These are phyloP conservation scores for Syzygium grande DNA, from an alignment of 345 rosid genomes.

Conservation along the genomic window DNA sequence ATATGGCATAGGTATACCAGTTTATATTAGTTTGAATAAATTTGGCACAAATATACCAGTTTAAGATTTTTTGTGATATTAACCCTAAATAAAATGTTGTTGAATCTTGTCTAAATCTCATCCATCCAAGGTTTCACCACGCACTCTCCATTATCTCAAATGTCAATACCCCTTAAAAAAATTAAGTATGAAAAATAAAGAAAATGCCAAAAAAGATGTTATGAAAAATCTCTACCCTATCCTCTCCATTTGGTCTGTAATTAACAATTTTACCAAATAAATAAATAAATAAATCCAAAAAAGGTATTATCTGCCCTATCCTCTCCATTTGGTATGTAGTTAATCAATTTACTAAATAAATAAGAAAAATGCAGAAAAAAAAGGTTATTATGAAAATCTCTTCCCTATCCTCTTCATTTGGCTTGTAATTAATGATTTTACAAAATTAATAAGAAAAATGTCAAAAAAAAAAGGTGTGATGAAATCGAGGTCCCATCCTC, in stretches of 20 bases:
- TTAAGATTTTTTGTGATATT: too few species aligned
- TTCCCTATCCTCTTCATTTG: not conserved
- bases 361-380: not conserved
- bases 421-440: not conserved
- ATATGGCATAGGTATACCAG: too few species aligned
- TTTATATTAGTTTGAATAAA: too few species aligned
- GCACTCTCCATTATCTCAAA: not conserved
- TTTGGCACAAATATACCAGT: too few species aligned
- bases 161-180: not conserved
- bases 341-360: not conserved
- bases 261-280: not conserved
- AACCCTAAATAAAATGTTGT: too few species aligned
- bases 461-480: not conserved
- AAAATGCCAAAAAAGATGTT: not conserved
- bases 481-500: not conserved
- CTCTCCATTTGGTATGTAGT: not conserved
- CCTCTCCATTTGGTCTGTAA: not conserved
- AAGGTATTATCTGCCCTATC: not conserved
- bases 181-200: not conserved
- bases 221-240: not conserved
- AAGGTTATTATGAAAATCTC: not conserved
- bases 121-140: not conserved
- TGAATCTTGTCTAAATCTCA: too few species aligned
- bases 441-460: not conserved
- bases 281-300: not conserved